Percentiles rank a stretch among this genome's conserved stretches.
phyloP scores from a whole-genome alignment of 1,284 basidiomycete genomes.

The Abortiporus biennis region DNA sequence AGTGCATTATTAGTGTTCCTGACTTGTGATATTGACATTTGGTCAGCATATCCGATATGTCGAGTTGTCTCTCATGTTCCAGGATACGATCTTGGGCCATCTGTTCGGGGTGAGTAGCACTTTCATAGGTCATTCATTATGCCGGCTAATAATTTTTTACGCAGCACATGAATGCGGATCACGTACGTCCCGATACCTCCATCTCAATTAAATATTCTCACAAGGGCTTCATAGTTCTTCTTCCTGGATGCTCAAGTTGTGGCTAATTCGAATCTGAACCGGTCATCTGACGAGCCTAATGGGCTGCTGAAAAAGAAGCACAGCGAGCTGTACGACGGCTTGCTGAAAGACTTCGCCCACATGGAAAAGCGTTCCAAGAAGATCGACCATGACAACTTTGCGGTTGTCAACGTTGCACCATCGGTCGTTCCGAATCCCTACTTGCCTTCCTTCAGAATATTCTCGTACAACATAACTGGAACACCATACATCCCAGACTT shows the following conservation, averaged over 20 bases:
- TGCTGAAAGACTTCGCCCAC: conserved; percentile 50
- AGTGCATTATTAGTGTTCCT: conserved; percentile 23
- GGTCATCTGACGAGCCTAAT: conserved; percentile 8
- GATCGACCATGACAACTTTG: conserved; percentile 61
- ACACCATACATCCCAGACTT: conserved; percentile 20
- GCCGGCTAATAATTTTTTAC: conserved; percentile 1
- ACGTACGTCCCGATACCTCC: conserved; percentile 37
- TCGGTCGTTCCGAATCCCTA: conserved; percentile 87
- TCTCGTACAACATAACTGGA: conserved; percentile 71
- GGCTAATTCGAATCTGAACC: conserved; percentile 8
- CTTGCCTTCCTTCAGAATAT: conserved; percentile 78
- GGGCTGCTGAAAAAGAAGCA: conserved; percentile 23
- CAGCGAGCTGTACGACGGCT: conserved; percentile 41
- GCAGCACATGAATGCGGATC: conserved; percentile 75
- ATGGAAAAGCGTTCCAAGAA: conserved; percentile 48
- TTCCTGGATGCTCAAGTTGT: conserved; percentile 41
- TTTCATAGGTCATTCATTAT: not conserved
- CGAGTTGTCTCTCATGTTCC: conserved; percentile 77
- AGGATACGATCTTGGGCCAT: conserved; percentile 89
- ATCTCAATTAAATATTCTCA: conserved; percentile 6
- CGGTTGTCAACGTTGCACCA: conserved; percentile 73
- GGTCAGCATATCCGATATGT: conserved; percentile 74
- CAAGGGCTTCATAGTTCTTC: conserved; percentile 41
- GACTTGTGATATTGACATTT: conserved; percentile 10
- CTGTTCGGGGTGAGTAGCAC: conserved; percentile 67